A percentile compares a stretch with the other conserved stretches of the same genome.
phyloP scores from a whole-genome alignment of 257 asterid genomes.

The Buddleja alternifolia region DNA sequence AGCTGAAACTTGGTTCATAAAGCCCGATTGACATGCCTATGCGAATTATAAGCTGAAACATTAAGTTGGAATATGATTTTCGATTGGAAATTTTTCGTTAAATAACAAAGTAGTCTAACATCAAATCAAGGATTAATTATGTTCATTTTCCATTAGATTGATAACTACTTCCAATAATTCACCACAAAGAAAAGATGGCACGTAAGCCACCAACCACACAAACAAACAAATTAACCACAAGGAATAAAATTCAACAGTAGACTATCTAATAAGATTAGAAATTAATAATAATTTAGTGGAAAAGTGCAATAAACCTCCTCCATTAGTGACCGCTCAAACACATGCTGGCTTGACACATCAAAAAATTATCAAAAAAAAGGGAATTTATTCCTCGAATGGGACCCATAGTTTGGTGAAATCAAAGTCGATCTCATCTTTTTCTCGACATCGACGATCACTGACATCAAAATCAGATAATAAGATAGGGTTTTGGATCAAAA shows the following conservation, averaged over 20 bases:
- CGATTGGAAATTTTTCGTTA: no score
- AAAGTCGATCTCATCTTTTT: constrained; percentile 40
- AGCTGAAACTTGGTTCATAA: no score
- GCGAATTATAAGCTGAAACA: no score
- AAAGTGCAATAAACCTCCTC: constrained; percentile 12
- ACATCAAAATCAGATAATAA: constrained; percentile 35
- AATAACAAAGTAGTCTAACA: no score
- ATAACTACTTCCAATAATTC: constrained; percentile 16
- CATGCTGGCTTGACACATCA: constrained; percentile 29
- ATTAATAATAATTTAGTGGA: not conserved
- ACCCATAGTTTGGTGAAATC: constrained; percentile 36
- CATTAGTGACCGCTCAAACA: not conserved
- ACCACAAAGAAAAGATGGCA: constrained; percentile 20
- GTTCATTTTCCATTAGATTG: not conserved
- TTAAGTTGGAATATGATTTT: no score
- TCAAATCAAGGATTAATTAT: constrained; percentile 25
- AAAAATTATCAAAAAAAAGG: no score
- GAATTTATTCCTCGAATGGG: no score
- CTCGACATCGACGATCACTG: constrained; percentile 35
- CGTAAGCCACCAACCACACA: constrained; percentile 12
- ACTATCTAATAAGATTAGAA: no score
- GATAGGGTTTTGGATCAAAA: constrained; percentile 7
- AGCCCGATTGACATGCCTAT: no score
- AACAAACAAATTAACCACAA: constrained; percentile 25
- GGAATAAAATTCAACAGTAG: not conserved